Percentiles rank a stretch among this genome's conserved stretches.
Conservation (phyloP, 176 grass and related monocot species). For the Leersia perrieri region DNA sequence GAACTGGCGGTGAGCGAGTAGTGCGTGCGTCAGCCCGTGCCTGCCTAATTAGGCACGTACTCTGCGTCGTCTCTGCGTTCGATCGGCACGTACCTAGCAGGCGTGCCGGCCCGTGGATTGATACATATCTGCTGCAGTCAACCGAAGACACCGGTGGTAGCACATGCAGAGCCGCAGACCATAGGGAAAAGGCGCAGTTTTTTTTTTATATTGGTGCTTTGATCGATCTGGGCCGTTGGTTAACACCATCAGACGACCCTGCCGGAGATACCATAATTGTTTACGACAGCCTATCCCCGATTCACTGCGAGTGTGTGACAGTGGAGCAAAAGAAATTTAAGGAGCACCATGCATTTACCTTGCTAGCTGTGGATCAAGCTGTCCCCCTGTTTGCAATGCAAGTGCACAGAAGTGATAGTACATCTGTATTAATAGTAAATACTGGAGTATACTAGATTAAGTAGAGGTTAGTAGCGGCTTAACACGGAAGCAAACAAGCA, state of each 20-base stretch:
- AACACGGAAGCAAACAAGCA: slow-evolving; percentile 31
- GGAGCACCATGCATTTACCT: not conserved
- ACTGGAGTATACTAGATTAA: no score
- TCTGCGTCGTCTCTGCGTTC: not conserved
- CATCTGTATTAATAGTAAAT: not conserved
- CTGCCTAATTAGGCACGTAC: not conserved
- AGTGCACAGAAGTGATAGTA: not conserved
- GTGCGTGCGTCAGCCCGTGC: slow-evolving; percentile 10
- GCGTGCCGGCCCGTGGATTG: no score
- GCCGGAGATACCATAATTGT: not conserved
- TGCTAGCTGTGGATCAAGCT: not conserved
- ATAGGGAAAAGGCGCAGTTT: not conserved
- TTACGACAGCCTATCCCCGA: not conserved
- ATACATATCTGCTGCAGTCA: not conserved
- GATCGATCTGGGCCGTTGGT: slow-evolving; percentile 5
- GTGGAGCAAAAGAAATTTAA: not conserved
- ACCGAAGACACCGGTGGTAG: not conserved
- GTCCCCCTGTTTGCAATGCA: not conserved
- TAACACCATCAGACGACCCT: not conserved
- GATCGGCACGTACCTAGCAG: not conserved
- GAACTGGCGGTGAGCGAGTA: not conserved
- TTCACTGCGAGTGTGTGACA: not conserved
- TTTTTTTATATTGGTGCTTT: not conserved
- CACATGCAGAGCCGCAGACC: slow-evolving; percentile 12
- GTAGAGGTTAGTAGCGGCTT: not conserved